Conservation (phyloP, 805 yeast genomes). For the Sugiyamaella qingdaonensis region DNA sequence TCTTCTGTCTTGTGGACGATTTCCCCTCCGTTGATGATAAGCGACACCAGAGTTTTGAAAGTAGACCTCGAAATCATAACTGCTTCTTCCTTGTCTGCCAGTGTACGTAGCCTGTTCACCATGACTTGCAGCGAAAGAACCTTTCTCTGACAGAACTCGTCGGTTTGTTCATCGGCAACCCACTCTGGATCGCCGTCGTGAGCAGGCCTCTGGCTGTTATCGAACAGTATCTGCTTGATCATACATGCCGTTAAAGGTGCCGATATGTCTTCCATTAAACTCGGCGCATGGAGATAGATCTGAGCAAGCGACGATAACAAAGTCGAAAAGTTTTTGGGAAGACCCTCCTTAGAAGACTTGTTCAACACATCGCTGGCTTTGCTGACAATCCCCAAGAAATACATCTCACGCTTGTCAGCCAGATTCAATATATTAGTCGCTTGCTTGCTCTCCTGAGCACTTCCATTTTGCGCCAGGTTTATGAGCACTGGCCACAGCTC, state of each 20-base stretch:
- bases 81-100: slow-evolving; percentile 36
- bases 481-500: slow-evolving; percentile 44
- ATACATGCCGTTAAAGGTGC: slow-evolving; percentile 56
- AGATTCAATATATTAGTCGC: slow-evolving; percentile 55
- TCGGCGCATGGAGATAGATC: slow-evolving; percentile 47
- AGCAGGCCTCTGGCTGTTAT: slow-evolving; percentile 37
- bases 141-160: slow-evolving; percentile 44
- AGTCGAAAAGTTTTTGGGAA: slow-evolving; percentile 39
- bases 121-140: slow-evolving; percentile 51
- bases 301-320: slow-evolving; percentile 60
- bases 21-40: slow-evolving; percentile 77
- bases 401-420: slow-evolving; percentile 40
- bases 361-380: slow-evolving; percentile 10
- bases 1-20: slow-evolving; percentile 44
- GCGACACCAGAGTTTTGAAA: slow-evolving; percentile 58
- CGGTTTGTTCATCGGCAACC: slow-evolving; percentile 42
- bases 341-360: not conserved
- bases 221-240: slow-evolving; percentile 57
- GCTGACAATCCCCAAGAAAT: slow-evolving; percentile 30
- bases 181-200: slow-evolving; percentile 38
- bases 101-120: slow-evolving; percentile 51
- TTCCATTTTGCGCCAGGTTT: slow-evolving; percentile 47
- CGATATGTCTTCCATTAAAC: slow-evolving; percentile 47
- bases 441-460: slow-evolving; percentile 60
- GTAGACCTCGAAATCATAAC: slow-evolving; percentile 55